Evolutionary conservation across 1,284 basidiomycete genomes (phyloP), one percentile per base, ranked within the genome.

Genomic region (Ganoderma meredithae): DNA sequence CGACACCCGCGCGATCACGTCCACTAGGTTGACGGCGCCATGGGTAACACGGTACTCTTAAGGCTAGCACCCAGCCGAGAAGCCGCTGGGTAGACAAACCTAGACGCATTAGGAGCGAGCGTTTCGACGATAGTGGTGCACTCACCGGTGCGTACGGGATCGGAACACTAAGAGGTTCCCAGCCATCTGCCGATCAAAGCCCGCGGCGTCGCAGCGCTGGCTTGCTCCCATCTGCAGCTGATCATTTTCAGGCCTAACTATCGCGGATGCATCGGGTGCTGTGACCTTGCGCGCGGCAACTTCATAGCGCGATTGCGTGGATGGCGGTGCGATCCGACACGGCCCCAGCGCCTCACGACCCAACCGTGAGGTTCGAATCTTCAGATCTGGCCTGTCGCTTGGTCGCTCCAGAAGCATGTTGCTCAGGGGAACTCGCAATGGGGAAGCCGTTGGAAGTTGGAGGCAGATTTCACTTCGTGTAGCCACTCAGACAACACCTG

Each of bases 191-290:
- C 53, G 63, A 63, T 63, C 61, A 60, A 60, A 44, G 52, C 19
- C 64, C 64, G 70, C 67, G 68, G 67, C 47, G 41, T 68, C 62
- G 62, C 66, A 61, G 64, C 66, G 63, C 64, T 59, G 40, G 53
- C 41, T 60, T 33, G 56, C 58, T 52, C 47, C 22, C 22, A 52
- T 52, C 41, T 56, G 40, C 53, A 44, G 39, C n/a, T 36, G 53
- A 71, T 63, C 62, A 43, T 60, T 63, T 55, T 27, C 53, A 61
- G 36, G 47, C 40, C 47, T 61, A 69, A 69, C 63, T 63, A 66
- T 71, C 70, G 70, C 70, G 70, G 70, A 69, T 64, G 68, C 60
- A 55, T 63, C 66, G 56, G 65, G 12, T 25, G n/a, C 40, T 39
- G 52, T 40, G 56, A 59, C 39, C 36, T 59, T 39, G n/a, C 39